Evolutionary conservation across 2,329 filamentous ascomycete genomes (phyloP).

Genomic region (Diaporthe destruens): DNA sequence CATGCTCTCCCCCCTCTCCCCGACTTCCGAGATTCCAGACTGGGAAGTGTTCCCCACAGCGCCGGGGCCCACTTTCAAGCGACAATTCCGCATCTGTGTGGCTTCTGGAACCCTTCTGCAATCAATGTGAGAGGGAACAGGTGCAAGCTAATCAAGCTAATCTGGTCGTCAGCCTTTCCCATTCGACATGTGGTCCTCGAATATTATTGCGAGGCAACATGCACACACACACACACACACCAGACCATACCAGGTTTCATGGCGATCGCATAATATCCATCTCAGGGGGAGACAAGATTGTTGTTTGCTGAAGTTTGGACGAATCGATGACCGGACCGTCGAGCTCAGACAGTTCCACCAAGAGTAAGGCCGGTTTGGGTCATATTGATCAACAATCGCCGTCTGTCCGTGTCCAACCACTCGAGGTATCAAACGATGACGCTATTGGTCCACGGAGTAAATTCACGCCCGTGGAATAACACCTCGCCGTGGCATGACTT

Average conservation of each 20-base stretch:
- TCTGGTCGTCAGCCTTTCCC: background rate
- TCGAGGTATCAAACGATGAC: constrained; percentile 27
- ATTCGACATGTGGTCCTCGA: background rate
- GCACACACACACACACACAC: background rate
- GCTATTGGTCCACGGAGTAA: background rate
- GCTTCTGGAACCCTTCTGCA: constrained; percentile 33
- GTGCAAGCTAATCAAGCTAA: background rate
- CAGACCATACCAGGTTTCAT: constrained; percentile 6
- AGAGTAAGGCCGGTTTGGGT: background rate
- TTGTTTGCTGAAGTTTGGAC: background rate
- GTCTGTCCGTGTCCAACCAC: constrained; percentile 17
- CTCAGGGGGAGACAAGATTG: constrained; percentile 20
- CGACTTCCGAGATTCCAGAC: constrained; percentile 38
- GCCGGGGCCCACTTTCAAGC: background rate
- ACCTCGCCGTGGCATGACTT: background rate
- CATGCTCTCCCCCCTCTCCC: too few relatives aligned
- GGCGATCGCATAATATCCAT: background rate
- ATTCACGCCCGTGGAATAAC: background rate
- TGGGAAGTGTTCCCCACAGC: constrained; percentile 24
- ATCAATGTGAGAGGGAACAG: constrained; percentile 35
- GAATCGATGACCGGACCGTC: constrained; percentile 3
- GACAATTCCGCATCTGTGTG: constrained; percentile 10
- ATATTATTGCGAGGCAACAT: background rate
- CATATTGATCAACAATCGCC: background rate
- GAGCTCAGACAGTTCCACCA: background rate